phyloP scores from a whole-genome alignment of 345 rosid genomes.

The Lepidium aucheri region DNA sequence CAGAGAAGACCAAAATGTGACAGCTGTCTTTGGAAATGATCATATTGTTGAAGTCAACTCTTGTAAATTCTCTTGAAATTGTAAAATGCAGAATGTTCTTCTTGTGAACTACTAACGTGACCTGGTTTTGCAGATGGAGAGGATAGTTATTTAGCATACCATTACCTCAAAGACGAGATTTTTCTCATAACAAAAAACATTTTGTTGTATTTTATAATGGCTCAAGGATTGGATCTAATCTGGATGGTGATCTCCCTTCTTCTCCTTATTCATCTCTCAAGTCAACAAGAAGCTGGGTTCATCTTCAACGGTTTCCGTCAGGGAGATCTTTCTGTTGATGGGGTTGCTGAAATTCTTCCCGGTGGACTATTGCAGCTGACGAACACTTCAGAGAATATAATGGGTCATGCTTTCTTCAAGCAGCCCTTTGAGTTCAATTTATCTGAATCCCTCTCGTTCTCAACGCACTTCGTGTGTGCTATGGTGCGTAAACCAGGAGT shows the following conservation, averaged over 20 bases:
- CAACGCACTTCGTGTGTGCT: slow-evolving; percentile 37
- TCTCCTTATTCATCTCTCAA: slow-evolving; percentile 15
- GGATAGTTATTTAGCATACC: background rate
- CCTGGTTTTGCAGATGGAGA: slow-evolving; percentile 9
- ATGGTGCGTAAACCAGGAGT: slow-evolving; percentile 25
- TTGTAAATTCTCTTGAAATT: background rate
- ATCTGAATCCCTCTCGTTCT: slow-evolving; percentile 33
- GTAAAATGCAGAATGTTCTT: slow-evolving; percentile 13
- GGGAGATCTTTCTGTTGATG: slow-evolving; percentile 29
- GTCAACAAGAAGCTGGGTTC: slow-evolving; percentile 30
- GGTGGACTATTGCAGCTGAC: slow-evolving; percentile 52
- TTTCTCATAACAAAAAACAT: background rate
- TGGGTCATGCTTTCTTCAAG: slow-evolving; percentile 43
- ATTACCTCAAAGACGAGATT: background rate
- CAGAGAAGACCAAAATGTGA: background rate
- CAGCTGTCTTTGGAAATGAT: slow-evolving; percentile 1
- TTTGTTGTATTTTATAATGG: slow-evolving; percentile 10
- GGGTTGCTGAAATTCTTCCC: slow-evolving; percentile 35
- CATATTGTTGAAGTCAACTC: slow-evolving; percentile 20
- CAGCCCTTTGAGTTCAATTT: slow-evolving; percentile 33
- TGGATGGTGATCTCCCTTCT: slow-evolving; percentile 16
- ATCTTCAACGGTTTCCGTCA: slow-evolving; percentile 40
- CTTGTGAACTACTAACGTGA: background rate
- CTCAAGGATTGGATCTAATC: slow-evolving; percentile 16
- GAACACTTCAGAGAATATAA: slow-evolving; percentile 29